Percentiles rank a stretch among this genome's conserved stretches.
phyloP scores from a whole-genome alignment of 257 asterid species.

The Nicotiana knightiana region DNA sequence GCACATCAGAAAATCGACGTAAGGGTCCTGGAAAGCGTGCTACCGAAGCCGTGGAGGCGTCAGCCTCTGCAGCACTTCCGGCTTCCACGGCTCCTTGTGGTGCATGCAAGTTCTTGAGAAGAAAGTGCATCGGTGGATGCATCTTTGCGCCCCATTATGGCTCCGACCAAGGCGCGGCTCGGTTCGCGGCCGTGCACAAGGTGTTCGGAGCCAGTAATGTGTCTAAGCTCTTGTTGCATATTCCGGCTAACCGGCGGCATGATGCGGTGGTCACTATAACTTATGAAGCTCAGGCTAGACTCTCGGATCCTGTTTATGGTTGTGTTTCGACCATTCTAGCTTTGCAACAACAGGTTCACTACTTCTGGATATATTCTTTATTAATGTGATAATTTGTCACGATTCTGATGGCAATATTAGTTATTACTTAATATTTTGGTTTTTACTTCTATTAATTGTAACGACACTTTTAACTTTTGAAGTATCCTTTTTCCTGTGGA shows the following conservation, averaged over 20 bases:
- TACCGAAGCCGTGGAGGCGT: not conserved
- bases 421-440: not conserved
- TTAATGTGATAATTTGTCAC: not conserved
- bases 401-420: not conserved
- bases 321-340: slow-evolving; percentile 76
- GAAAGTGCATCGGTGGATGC: slow-evolving; percentile 76
- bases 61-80: not conserved
- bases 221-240: slow-evolving; percentile 62
- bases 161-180: slow-evolving; percentile 79
- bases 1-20: slow-evolving; percentile 28
- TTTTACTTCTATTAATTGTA: too few relatives aligned
- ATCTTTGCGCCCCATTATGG: slow-evolving; percentile 81
- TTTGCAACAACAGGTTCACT: slow-evolving; percentile 71
- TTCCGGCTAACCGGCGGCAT: slow-evolving; percentile 58
- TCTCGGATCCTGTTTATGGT: slow-evolving; percentile 84
- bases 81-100: slow-evolving; percentile 57
- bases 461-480: too few relatives aligned
- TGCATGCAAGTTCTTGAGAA: slow-evolving; percentile 91
- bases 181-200: slow-evolving; percentile 90
- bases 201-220: slow-evolving; percentile 91
- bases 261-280: slow-evolving; percentile 78
- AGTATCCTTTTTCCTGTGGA: too few relatives aligned
- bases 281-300: slow-evolving; percentile 88
- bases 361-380: too few relatives aligned
- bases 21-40: slow-evolving; percentile 31